Evolutionary conservation across 371 early-diverging fungal species (phyloP).

Genomic region (Mucor irregularis): DNA sequence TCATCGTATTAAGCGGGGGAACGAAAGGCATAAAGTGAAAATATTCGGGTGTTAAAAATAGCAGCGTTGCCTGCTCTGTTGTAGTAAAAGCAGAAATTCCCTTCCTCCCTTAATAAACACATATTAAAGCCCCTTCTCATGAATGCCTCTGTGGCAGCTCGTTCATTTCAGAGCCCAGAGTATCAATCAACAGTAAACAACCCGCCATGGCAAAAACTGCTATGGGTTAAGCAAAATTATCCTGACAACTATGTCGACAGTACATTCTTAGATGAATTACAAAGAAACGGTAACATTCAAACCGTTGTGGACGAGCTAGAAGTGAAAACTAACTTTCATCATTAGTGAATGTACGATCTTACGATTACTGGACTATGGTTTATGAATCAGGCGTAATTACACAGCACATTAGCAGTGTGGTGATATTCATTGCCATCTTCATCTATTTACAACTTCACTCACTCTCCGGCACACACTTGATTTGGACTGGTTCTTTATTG

Average conservation of each 20-base stretch:
- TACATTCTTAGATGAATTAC: slow-evolving; percentile 84
- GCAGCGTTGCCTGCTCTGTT: too few species aligned
- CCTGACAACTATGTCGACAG: slow-evolving; percentile 93
- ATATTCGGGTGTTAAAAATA: too few species aligned
- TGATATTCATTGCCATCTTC: slow-evolving; percentile 88
- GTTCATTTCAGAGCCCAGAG: slow-evolving; percentile 37
- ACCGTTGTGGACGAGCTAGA: too few species aligned
- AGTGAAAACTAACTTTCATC: background rate
- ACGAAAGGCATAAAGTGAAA: too few species aligned
- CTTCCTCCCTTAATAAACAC: background rate
- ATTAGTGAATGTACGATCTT: slow-evolving; percentile 68
- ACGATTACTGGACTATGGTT: slow-evolving; percentile 76
- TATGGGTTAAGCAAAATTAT: slow-evolving; percentile 89
- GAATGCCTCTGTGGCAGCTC: background rate
- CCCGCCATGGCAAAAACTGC: slow-evolving; percentile 80
- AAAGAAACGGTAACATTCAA: slow-evolving; percentile 84
- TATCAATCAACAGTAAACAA: slow-evolving; percentile 46
- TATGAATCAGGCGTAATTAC: slow-evolving; percentile 77
- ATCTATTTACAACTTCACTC: slow-evolving; percentile 63
- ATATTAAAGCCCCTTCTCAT: too few species aligned
- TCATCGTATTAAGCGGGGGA: too few species aligned
- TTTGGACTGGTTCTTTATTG: slow-evolving; percentile 58
- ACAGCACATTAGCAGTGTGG: slow-evolving; percentile 82
- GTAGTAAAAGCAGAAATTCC: background rate
- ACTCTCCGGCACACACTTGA: slow-evolving; percentile 60